Percentiles rank a stretch among this genome's conserved stretches.
Conservation (phyloP, 148 eudicot species). For the Beta vulgaris region DNA sequence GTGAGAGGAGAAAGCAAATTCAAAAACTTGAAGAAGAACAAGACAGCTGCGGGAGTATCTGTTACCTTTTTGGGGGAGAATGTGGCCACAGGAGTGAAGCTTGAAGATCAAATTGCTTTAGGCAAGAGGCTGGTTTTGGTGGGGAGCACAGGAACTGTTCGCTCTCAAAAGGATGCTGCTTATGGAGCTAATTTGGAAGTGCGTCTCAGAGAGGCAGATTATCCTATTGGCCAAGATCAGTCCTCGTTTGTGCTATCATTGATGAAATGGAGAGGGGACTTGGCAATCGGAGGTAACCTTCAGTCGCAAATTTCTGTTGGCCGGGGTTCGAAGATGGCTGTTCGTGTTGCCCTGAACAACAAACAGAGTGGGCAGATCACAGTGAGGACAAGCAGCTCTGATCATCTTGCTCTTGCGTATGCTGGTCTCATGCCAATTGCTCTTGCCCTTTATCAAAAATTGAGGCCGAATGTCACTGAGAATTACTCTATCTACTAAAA, state of each 20-base stretch:
- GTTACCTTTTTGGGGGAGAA: slow-evolving; percentile 83
- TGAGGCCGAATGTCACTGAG: slow-evolving; percentile 58
- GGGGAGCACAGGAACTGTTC: slow-evolving; percentile 57
- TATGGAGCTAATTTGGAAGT: slow-evolving; percentile 66
- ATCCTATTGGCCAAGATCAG: slow-evolving; percentile 58
- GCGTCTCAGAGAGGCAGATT: slow-evolving; percentile 54
- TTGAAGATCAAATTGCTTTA: slow-evolving; percentile 71
- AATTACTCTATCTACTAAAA: slow-evolving; percentile 61
- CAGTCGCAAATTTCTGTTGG: slow-evolving; percentile 76
- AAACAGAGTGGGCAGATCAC: slow-evolving; percentile 90
- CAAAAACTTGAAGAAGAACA: slow-evolving; percentile 66
- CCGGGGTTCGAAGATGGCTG: slow-evolving; percentile 70
- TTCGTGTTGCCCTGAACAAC: slow-evolving; percentile 79
- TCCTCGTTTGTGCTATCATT: slow-evolving; percentile 50
- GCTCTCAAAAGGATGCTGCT: slow-evolving; percentile 60
- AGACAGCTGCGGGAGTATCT: slow-evolving; percentile 68
- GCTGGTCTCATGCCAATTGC: slow-evolving; percentile 68
- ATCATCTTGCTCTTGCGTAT: slow-evolving; percentile 65
- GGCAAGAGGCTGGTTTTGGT: slow-evolving; percentile 70
- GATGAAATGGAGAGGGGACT: slow-evolving; percentile 64
- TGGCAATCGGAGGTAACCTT: slow-evolving; percentile 57
- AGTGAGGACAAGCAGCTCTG: slow-evolving; percentile 87
- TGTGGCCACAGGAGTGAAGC: slow-evolving; percentile 67
- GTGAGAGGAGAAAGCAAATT: slow-evolving; percentile 76
- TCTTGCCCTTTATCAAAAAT: slow-evolving; percentile 55